phyloP scores from a whole-genome alignment of 2,329 filamentous ascomycete genomes.

The Fusarium sterilihyphosum region DNA sequence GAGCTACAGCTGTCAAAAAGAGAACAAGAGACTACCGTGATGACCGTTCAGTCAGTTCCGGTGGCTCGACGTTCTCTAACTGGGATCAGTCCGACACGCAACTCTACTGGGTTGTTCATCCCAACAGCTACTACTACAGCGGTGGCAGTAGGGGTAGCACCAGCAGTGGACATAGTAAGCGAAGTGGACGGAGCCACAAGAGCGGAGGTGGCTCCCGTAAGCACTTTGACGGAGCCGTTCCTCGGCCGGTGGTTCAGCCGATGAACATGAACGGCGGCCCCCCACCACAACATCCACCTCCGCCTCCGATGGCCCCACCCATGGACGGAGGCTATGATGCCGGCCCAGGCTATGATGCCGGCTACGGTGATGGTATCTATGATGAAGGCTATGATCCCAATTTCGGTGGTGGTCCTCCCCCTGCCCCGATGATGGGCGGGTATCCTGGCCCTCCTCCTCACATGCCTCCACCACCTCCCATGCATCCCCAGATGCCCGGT shows the following conservation, averaged over 20 bases:
- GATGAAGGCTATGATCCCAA: conserved; percentile 22
- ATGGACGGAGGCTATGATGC: conserved; percentile 33
- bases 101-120: conserved; percentile 38
- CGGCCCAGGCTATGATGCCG: conserved; percentile 2
- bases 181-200: conserved; percentile 35
- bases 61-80: conserved; percentile 35
- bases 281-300: conserved; percentile 23
- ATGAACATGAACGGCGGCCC: conserved; percentile 28
- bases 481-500: conserved; percentile 23
- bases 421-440: conserved; percentile 11
- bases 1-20: conserved; percentile 41
- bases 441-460: conserved; percentile 14
- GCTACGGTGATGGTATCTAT: conserved; percentile 26
- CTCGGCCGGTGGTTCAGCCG: conserved; percentile 24
- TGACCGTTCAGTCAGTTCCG: conserved; percentile 36
- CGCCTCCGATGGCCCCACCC: conserved; percentile 25
- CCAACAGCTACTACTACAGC: conserved; percentile 29
- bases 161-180: conserved; percentile 29
- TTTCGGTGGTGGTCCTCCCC: conserved; percentile 23
- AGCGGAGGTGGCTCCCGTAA: conserved; percentile 30
- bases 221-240: conserved; percentile 40
- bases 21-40: conserved; percentile 41
- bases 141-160: conserved; percentile 26
- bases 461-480: conserved; percentile 30
- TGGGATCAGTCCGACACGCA: conserved; percentile 37